A percentile compares a stretch with the other conserved stretches of the same genome.
These are phyloP conservation scores for Arabidopsis lyrata DNA, from an alignment of 441 rosid genomes.

Conservation along the genomic window DNA sequence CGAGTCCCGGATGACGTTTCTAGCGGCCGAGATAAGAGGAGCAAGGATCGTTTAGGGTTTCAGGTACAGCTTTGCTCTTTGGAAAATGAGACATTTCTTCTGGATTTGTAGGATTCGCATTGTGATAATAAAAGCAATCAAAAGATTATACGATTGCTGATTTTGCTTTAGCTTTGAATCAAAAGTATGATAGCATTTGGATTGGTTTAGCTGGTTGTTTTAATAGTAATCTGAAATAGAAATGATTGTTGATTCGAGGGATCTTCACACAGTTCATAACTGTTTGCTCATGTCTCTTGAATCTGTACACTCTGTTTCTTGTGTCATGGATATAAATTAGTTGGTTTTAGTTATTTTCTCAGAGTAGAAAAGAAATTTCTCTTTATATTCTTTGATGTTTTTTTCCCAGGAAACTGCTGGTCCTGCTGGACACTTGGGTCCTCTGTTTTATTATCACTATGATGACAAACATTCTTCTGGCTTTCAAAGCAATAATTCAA, in stretches of 20 bases:
- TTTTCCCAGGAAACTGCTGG: slow-evolving; percentile 59
- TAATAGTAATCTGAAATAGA: background rate
- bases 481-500: slow-evolving; percentile 53
- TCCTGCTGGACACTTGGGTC: slow-evolving; percentile 51
- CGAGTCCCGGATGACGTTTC: slow-evolving; percentile 62
- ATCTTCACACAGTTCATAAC: background rate
- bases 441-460: slow-evolving; percentile 52
- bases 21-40: slow-evolving; percentile 46
- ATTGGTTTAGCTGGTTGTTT: background rate
- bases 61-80: slow-evolving; percentile 49
- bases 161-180: slow-evolving; percentile 43
- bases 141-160: background rate
- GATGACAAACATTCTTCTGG: slow-evolving; percentile 47
- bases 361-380: background rate
- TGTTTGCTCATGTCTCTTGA: background rate
- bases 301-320: slow-evolving; percentile 21
- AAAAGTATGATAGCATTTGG: background rate
- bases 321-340: slow-evolving; percentile 10
- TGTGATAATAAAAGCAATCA: slow-evolving; percentile 10
- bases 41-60: slow-evolving; percentile 60
- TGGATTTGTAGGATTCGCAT: slow-evolving; percentile 7
- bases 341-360: slow-evolving; percentile 25
- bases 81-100: background rate
- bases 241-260: background rate
- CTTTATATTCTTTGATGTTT: slow-evolving; percentile 31